Base-by-base conservation (phyloP, 1,139 yeast species). In the Kluyveromyces sp. region DNA sequence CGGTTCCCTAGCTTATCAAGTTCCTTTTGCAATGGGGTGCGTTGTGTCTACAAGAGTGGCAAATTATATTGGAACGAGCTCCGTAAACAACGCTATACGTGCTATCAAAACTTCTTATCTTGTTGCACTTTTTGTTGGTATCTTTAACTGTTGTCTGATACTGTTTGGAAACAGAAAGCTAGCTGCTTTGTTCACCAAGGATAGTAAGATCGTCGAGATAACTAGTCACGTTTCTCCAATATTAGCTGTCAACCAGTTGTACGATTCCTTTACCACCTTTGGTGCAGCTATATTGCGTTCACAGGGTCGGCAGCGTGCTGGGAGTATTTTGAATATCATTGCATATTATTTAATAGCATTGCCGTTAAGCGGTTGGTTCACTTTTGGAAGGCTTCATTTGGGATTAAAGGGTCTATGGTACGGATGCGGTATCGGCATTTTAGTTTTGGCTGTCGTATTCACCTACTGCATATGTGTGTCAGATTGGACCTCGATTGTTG, bases 231-330 rank as follows among this genome's bases (percentile, higher is more conserved):
- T 56, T n/a, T 51, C 57, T 47, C 62, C 63, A 11, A 51, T 61
- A 37, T 78, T 78, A 4, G 75, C 84, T 1, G 48, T 78, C 3
- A 78, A 78, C 55, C 86, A 80, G 59, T 59, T 79, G 30, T 73
- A 71, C 49, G 86, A 80, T 54, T 46, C 60, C 9, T 52, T 79
- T 36, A 63, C 78, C 17, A 77, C 83, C 51, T 80, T 38, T 75
- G 70, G 80, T 1, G 78, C 76, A 3, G 86, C 85, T 2, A 64
- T 79, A 20, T 65, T 80, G 45, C 67, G 86, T 52, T 85, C 82
- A 8, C 86, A 80, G 60, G 86, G 85, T 3, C 64, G 84, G 53
- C 86, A 80, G 56, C 70, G 70, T 47, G 75, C 80, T 49, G 86
- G 85, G 2, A 83, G 84, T 2, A 68, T 73, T 52, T 58, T 79